Evolutionary conservation across 163 green algal genomes (phyloP), one percentile per base, ranked within the genome.

Genomic region (Scenedesmus sp.): DNA sequence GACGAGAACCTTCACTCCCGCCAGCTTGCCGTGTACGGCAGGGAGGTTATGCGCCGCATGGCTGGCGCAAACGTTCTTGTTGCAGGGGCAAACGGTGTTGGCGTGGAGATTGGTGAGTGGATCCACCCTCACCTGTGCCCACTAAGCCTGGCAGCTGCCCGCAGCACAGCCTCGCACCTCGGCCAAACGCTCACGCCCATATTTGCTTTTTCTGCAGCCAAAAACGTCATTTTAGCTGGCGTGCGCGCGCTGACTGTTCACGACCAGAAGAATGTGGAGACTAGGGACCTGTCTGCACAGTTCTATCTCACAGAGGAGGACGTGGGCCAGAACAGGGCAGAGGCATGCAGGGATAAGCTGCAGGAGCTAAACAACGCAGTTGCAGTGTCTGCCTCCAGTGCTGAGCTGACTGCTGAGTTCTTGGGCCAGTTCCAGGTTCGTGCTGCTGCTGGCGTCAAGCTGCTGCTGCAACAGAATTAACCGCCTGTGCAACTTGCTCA

Each of bases 181-280:
- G 65, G 65, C 65, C 9, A 16, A n/a, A 40, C 30, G 65, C 65
- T 76, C 30, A 76, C 65, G 65, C 65, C 7, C 26, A 20, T 26
- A 76, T 76, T 30, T 30, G 40, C 40, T 89, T 46, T 46, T 20
- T 20, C 65, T 92, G 94, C 96, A 99, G 98, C 98, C 83, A 99
- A 99, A 94, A 99, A 99, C 88, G 96, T 99, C 18, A 98, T 99
- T 33, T 94, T 99, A 22, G 98, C 98, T 3, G 98, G 98, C 0
- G 97, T 99, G 56, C 98, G 98, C 84, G 93, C 95, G 0, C 94
- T 99, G 15, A 98, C 97, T 0, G 83, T 99, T 13, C 96, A 99
- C 44, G 98, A 99, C 92, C 85, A 83, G 15, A 92, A 82, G 26
- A 84, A 88, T 1, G 95, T 97, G 3, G 82, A 93, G 22, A 40